phyloP scores from a whole-genome alignment of 495 filamentous ascomycete species.

The Neurospora sp. region DNA sequence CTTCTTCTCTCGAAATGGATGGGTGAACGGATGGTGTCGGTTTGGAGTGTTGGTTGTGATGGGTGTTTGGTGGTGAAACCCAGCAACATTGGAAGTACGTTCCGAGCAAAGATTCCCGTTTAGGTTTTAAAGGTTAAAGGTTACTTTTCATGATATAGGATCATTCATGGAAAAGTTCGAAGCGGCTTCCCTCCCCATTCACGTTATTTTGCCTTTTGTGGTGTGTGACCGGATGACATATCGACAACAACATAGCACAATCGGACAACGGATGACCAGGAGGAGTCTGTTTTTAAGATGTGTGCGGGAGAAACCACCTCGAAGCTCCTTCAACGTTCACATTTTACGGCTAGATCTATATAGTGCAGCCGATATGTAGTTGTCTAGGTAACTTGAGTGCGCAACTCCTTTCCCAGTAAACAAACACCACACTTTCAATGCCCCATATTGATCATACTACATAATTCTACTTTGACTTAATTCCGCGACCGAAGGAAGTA shows the following conservation, averaged over 20 bases:
- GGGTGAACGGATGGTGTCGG: neutral
- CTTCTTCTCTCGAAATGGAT: neutral
- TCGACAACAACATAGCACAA: neutral
- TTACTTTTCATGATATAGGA: neutral
- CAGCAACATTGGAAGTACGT: neutral
- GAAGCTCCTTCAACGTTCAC: neutral
- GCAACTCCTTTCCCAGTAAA: neutral
- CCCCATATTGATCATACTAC: neutral
- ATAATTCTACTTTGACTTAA: neutral
- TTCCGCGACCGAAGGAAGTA: neutral
- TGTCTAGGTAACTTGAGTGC: neutral
- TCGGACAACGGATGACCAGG: neutral
- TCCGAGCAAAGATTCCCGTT: neutral
- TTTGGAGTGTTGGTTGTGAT: neutral
- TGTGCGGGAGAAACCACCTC: neutral
- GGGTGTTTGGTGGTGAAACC: neutral
- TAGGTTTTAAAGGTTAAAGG: neutral
- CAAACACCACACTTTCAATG: neutral
- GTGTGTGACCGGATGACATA: neutral
- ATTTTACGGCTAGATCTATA: neutral
- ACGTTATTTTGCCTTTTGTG: neutral
- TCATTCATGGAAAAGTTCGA: neutral
- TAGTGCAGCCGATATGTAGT: neutral
- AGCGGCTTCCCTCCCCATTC: neutral
- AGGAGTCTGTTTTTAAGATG: neutral